A percentile compares a stretch with the other conserved stretches of the same genome.
phyloP scores from a whole-genome alignment of 23 red algal genomes.

The Chondrus crispus region DNA sequence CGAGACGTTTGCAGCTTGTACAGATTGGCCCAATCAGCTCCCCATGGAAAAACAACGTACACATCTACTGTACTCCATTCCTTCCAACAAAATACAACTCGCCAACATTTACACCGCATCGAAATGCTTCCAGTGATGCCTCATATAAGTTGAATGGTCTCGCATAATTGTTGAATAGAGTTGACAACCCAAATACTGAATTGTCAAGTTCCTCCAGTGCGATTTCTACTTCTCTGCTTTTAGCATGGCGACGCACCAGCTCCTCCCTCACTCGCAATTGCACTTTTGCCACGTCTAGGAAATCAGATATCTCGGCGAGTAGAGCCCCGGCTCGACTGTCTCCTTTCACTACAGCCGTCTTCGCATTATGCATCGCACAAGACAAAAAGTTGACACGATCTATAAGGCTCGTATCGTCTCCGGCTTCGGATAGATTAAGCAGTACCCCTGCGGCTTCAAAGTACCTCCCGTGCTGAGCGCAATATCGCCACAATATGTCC shows the following conservation, averaged over 20 bases:
- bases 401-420: not conserved
- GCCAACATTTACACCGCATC: conserved; percentile 73
- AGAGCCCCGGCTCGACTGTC: conserved; percentile 56
- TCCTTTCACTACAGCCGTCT: conserved; percentile 50
- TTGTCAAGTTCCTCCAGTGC: conserved; percentile 44
- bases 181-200: conserved; percentile 59
- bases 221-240: not conserved
- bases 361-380: conserved; percentile 78
- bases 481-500: conserved; percentile 84
- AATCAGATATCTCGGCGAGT: conserved; percentile 67
- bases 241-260: conserved; percentile 3
- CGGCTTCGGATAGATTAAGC: conserved; percentile 43
- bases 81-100: too few relatives aligned
- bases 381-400: conserved; percentile 73
- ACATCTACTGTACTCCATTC: too few relatives aligned
- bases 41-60: too few relatives aligned
- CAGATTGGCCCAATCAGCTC: too few relatives aligned
- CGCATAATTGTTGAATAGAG: conserved; percentile 75
- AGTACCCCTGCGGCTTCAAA: conserved; percentile 77
- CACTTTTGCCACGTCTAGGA: conserved; percentile 82
- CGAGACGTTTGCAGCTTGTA: too few relatives aligned
- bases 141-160: conserved; percentile 75
- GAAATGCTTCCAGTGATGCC: conserved; percentile 59
- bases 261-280: conserved; percentile 78
- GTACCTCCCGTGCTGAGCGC: conserved; percentile 65